phyloP scores from a whole-genome alignment of 2,329 filamentous ascomycete species.

The Cladosporium colombiae region DNA sequence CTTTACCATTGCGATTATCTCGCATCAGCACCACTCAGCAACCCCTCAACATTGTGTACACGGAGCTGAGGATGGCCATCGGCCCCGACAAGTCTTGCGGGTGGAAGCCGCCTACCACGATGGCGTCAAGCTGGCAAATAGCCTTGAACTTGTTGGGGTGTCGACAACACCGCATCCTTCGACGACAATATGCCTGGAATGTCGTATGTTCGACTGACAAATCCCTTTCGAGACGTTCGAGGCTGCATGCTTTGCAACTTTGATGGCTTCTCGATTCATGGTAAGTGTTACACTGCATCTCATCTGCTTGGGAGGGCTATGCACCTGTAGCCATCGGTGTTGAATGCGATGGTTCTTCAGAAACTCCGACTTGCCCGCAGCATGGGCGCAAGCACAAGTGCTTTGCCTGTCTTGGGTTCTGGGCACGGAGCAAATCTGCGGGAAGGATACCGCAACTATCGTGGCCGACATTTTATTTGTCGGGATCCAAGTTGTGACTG shows the following conservation, averaged over 20 bases:
- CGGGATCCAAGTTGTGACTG: neutral
- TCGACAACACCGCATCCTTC: too few species aligned
- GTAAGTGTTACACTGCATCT: neutral
- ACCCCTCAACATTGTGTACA: neutral
- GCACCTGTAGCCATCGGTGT: neutral
- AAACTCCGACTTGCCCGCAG: neutral
- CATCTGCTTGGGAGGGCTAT: neutral
- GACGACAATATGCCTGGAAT: too few species aligned
- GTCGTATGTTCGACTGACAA: too few species aligned
- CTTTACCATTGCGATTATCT: neutral
- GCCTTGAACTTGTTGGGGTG: too few species aligned
- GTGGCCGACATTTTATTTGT: neutral
- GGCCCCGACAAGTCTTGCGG: too few species aligned
- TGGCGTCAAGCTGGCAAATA: too few species aligned
- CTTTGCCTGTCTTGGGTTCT: neutral
- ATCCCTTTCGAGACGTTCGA: neutral
- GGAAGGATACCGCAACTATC: neutral
- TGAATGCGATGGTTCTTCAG: neutral
- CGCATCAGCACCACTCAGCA: neutral
- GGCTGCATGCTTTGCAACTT: neutral
- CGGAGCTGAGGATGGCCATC: neutral
- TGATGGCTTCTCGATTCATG: neutral
- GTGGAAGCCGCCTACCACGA: too few species aligned
- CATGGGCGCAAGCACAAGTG: neutral
- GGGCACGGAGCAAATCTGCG: neutral